Conservation (phyloP, 768 basidiomycete genomes). For the Fistulinella prunicolor region DNA sequence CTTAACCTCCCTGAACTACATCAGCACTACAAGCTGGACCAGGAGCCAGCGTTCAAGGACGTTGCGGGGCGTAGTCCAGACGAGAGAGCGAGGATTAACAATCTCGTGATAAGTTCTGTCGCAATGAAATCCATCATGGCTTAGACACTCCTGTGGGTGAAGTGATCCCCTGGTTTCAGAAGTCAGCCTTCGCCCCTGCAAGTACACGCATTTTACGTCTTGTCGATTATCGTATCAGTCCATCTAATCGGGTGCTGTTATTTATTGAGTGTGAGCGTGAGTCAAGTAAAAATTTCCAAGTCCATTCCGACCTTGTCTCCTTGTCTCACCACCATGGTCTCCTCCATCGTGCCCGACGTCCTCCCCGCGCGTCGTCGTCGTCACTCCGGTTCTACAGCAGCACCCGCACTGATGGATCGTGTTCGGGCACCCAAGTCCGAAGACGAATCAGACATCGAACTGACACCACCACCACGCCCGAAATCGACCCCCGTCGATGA, state of each 20-base stretch:
- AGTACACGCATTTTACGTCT: no score
- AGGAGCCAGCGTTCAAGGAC: conserved; percentile 43
- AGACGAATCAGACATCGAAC: conserved; percentile 19
- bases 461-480: conserved; percentile 61
- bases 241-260: no score
- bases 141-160: background rate
- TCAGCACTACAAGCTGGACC: conserved; percentile 70
- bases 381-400: conserved; percentile 55
- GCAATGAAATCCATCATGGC: conserved; percentile 72
- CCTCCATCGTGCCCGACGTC: no score
- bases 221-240: no score
- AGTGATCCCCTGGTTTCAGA: no score
- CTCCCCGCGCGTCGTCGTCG: conserved; percentile 49
- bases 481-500: conserved; percentile 71
- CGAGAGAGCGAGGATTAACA: conserved; percentile 49
- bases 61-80: conserved; percentile 30
- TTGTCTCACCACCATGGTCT: background rate
- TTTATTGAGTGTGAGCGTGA: no score
- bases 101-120: conserved; percentile 72
- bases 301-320: background rate
- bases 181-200: no score
- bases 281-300: no score
- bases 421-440: conserved; percentile 15
- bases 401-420: conserved; percentile 29
- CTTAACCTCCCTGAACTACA: background rate